Conservation (phyloP, 306 rosid species). For the Sphenostylis stenocarpa region DNA sequence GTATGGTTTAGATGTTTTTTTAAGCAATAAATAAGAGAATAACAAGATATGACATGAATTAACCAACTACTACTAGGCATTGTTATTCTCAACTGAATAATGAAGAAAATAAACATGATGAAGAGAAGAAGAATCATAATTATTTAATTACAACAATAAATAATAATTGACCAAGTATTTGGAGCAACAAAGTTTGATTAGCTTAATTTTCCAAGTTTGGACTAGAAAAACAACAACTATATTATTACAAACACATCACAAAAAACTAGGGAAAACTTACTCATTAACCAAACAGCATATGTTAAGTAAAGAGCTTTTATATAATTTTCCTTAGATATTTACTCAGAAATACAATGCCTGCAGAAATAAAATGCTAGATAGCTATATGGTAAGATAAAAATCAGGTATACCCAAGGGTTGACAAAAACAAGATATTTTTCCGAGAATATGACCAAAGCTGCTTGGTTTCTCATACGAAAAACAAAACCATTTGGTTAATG, state of each 20-base stretch:
- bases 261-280: not conserved
- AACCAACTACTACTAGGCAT: not conserved
- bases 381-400: too few relatives aligned
- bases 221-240: not conserved
- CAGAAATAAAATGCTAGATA: too few relatives aligned
- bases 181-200: too few relatives aligned
- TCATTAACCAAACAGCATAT: not conserved
- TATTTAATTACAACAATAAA: slow-evolving; percentile 9
- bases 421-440: too few relatives aligned
- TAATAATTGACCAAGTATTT: not conserved
- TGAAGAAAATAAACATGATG: not conserved
- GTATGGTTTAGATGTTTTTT: slow-evolving; percentile 16
- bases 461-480: too few relatives aligned
- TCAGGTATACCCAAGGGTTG: too few relatives aligned
- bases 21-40: slow-evolving; percentile 7
- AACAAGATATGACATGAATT: not conserved
- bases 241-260: not conserved
- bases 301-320: not conserved
- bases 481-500: too few relatives aligned
- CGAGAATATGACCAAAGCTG: too few relatives aligned
- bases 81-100: slow-evolving; percentile 20
- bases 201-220: slow-evolving; percentile 3
- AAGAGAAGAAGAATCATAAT: not conserved
- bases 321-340: too few relatives aligned
- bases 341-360: too few relatives aligned